Evolutionary conservation across 805 yeast genomes (phyloP).

Genomic region (Candida glaebosa): DNA sequence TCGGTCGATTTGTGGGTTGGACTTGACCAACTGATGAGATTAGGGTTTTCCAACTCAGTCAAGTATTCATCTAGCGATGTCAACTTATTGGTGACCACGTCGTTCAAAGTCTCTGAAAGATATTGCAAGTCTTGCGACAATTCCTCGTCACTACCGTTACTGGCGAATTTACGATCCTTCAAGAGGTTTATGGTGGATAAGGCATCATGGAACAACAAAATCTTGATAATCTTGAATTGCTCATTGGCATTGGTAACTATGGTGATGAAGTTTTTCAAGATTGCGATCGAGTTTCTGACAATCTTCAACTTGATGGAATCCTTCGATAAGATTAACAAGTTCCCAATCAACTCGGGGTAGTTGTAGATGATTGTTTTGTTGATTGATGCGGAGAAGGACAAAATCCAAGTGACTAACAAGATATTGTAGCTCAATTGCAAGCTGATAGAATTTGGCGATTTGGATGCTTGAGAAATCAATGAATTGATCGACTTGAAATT

Average conservation of each 20-base stretch:
- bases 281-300: conserved; percentile 76
- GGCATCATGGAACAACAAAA: conserved; percentile 73
- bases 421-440: conserved; percentile 83
- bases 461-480: conserved; percentile 27
- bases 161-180: conserved; percentile 83
- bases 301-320: conserved; percentile 90
- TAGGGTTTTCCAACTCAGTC: conserved; percentile 76
- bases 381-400: conserved; percentile 65
- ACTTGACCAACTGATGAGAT: conserved; percentile 69
- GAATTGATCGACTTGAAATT: conserved; percentile 32
- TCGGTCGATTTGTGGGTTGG: conserved; percentile 88
- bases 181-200: conserved; percentile 63
- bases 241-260: conserved; percentile 26
- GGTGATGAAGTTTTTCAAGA: conserved; percentile 58
- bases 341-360: conserved; percentile 53
- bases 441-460: conserved; percentile 40
- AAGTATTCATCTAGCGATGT: conserved; percentile 91
- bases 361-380: conserved; percentile 46
- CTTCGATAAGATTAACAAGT: conserved; percentile 57
- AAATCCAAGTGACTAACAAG: conserved; percentile 77
- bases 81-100: conserved; percentile 64
- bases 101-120: conserved; percentile 59
- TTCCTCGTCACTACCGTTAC: conserved; percentile 70
- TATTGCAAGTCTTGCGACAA: conserved; percentile 65
- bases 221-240: conserved; percentile 54